Evolutionary conservation across 108 stramenopile genomes (phyloP), one percentile per base, ranked within the genome.

Genomic region (Nitzschia sp.): DNA sequence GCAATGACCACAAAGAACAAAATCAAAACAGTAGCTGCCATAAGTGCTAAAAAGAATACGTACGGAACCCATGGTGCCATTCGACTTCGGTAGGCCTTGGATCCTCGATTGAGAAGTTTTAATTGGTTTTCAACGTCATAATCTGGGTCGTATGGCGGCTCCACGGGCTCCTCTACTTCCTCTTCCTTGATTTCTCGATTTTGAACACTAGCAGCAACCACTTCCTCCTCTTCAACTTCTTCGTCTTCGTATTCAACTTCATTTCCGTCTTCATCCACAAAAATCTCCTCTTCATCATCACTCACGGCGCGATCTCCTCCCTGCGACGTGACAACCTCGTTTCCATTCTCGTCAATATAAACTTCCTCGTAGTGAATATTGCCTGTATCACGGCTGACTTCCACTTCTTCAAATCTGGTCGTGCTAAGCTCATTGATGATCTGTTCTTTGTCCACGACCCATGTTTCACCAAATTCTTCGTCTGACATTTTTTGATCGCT

Each of bases 71-170:
- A 34, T 48, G 29, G 29, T 17, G 64, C 19, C 64, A 65, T 65
- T 50, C 44, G 31, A 26, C 60, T 61, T 15, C 57, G 44, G 3
- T 66, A 64, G 50, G 26, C 58, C 45, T 66, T 66, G 4, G 64
- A 34, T 30, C 58, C 46, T 13, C 32, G 19, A 9, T 41, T 23
- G 0, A 73, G 57, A 15, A 66, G 30, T n/a, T 47, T 65, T 19
- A 31, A 19, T 26, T 73, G 73, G 22, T 73, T 54, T 62, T 73
- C 73, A 27, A 73, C n/a, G 25, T 73, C 65, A 34, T 59, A 66
- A 30, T 26, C 41, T 3, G 55, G 66, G 19, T 56, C 38, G 23
- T 48, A 44, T 27, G 36, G 67, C 26, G 55, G 41, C 21, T 57
- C 1, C 3, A 16, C 0, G 2, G 32, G 25, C 34, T 46, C 53